Evolutionary conservation across 768 basidiomycete genomes (phyloP).

Genomic region (Macrocybe gigantea): DNA sequence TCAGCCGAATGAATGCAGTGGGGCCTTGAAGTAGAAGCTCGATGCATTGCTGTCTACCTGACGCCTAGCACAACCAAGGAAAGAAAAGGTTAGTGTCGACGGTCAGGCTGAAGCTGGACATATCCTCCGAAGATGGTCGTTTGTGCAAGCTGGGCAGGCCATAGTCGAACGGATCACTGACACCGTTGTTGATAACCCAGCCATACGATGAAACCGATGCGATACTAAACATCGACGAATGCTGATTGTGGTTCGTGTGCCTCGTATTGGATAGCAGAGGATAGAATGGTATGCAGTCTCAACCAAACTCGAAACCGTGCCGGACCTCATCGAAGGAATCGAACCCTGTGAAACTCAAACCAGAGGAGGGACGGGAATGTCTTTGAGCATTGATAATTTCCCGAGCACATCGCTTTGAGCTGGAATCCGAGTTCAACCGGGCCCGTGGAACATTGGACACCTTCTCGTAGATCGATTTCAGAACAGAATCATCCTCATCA

Average conservation of each 20-base stretch:
- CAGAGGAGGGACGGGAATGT: constrained; percentile 42
- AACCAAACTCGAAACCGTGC: constrained; percentile 69
- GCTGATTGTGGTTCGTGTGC: no score
- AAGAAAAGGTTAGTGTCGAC: constrained; percentile 72
- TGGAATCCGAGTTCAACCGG: no score
- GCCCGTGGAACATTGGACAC: no score
- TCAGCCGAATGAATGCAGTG: constrained; percentile 44
- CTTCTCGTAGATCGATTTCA: no score
- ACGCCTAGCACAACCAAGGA: constrained; percentile 25
- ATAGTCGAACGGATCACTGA: constrained; percentile 71
- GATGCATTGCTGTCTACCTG: constrained; percentile 76
- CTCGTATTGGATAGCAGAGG: constrained; percentile 49
- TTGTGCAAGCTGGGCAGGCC: constrained; percentile 47
- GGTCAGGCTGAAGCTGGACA: constrained; percentile 50
- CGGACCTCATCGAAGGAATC: constrained; percentile 77
- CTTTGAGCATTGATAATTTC: no score
- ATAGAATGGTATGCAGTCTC: constrained; percentile 60
- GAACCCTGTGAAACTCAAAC: constrained; percentile 63
- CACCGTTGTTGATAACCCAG: constrained; percentile 56
- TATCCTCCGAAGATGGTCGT: constrained; percentile 53
- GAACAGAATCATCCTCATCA: no score
- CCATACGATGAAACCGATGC: constrained; percentile 81
- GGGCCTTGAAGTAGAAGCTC: constrained; percentile 66
- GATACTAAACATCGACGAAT: constrained; percentile 65
- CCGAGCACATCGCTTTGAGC: constrained; percentile 14